Evolutionary conservation across 768 basidiomycete genomes (phyloP).

Genomic region (Hygrophoropsis aurantiaca): DNA sequence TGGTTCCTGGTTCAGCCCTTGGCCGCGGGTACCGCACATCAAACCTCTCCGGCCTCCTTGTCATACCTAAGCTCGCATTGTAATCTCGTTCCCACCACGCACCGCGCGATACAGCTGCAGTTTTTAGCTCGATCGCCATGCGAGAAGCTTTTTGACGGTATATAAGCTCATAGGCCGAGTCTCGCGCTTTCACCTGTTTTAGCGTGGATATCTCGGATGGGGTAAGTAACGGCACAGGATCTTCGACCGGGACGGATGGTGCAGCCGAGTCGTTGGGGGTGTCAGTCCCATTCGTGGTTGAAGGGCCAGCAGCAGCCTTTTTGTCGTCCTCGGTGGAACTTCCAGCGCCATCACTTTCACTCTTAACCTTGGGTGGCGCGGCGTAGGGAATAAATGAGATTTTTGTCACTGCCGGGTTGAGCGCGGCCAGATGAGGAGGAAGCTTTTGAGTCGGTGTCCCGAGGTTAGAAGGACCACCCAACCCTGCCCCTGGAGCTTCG

Average conservation of each 20-base stretch:
- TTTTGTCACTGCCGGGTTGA: slow-evolving; percentile 31
- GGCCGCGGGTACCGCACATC: slow-evolving; percentile 57
- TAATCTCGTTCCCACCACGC: slow-evolving; percentile 69
- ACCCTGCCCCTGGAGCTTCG: slow-evolving; percentile 14
- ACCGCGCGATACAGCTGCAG: slow-evolving; percentile 39
- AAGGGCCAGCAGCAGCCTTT: slow-evolving; percentile 12
- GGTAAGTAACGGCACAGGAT: slow-evolving; percentile 24
- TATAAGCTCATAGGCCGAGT: slow-evolving; percentile 46
- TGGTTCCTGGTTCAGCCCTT: slow-evolving; percentile 28
- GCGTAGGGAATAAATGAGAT: slow-evolving; percentile 27
- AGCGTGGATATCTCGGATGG: slow-evolving; percentile 33
- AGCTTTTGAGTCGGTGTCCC: slow-evolving; percentile 27
- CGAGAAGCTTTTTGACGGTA: slow-evolving; percentile 51
- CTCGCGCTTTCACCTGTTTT: slow-evolving; percentile 35
- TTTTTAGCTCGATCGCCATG: slow-evolving; percentile 49
- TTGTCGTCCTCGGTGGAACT: slow-evolving; percentile 20
- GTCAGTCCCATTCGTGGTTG: slow-evolving; percentile 14
- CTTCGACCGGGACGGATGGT: slow-evolving; percentile 17
- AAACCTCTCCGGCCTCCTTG: slow-evolving; percentile 39
- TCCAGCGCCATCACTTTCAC: slow-evolving; percentile 12
- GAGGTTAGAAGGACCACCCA: slow-evolving; percentile 6
- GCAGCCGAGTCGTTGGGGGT: slow-evolving; percentile 12
- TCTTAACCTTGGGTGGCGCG: slow-evolving; percentile 16
- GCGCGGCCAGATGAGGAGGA: slow-evolving; percentile 30
- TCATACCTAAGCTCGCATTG: slow-evolving; percentile 31